These are phyloP conservation scores for Copromyces sp. DNA, from an alignment of 495 filamentous ascomycete species.

Conservation along the genomic window DNA sequence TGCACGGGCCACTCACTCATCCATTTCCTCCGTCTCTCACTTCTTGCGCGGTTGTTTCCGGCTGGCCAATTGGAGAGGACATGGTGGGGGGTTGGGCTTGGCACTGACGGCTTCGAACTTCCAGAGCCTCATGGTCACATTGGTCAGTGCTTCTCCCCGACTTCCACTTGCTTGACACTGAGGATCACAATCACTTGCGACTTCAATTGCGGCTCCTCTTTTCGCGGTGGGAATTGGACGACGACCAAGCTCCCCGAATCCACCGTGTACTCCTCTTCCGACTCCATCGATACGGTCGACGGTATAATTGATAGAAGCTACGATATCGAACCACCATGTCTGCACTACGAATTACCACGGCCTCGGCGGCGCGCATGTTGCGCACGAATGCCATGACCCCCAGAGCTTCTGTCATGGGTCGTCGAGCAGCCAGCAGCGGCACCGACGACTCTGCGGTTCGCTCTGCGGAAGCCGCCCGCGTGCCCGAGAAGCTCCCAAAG, in stretches of 20 bases:
- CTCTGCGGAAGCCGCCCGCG: slow-evolving; percentile 16
- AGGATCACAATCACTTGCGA: slow-evolving; percentile 1
- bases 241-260: not conserved
- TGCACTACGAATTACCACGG: slow-evolving; percentile 26
- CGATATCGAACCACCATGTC: slow-evolving; percentile 23
- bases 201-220: not conserved
- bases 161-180: no score
- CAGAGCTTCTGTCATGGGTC: not conserved
- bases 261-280: not conserved
- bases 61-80: slow-evolving; percentile 9
- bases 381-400: slow-evolving; percentile 13
- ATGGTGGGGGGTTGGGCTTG: slow-evolving; percentile 9
- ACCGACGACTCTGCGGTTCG: slow-evolving; percentile 38
- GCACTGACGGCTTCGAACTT: slow-evolving; percentile 5
- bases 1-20: not conserved
- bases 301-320: not conserved
- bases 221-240: not conserved
- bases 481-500: slow-evolving; percentile 18
- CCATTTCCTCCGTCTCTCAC: not conserved
- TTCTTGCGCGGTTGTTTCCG: slow-evolving; percentile 27
- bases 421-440: slow-evolving; percentile 27
- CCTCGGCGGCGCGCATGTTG: slow-evolving; percentile 34
- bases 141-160: not conserved
- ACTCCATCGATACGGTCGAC: not conserved
- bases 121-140: slow-evolving; percentile 4